These are phyloP conservation scores for Crithidia acanthocephali DNA, from an alignment of 208 protist species.

Conservation along the genomic window DNA sequence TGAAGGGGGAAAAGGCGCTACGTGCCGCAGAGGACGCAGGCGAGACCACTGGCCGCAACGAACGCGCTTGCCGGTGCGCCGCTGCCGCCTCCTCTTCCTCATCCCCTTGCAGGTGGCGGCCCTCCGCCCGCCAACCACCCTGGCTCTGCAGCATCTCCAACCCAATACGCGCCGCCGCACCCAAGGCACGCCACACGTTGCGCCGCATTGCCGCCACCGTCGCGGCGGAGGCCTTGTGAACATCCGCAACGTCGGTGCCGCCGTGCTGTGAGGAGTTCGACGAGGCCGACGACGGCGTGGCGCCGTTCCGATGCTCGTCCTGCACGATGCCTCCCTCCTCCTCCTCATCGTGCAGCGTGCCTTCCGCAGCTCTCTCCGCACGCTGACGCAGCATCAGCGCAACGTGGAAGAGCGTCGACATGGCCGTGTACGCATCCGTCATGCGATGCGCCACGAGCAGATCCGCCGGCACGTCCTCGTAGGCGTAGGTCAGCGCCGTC, in stretches of 20 bases:
- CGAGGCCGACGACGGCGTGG: slow-evolving; percentile 13
- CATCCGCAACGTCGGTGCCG: background rate
- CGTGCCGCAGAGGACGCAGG: background rate
- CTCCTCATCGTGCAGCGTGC: slow-evolving; percentile 9
- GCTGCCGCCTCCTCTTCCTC: slow-evolving; percentile 7
- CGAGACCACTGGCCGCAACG: background rate
- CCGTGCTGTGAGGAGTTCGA: background rate
- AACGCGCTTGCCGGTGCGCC: background rate
- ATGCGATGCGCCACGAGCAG: slow-evolving; percentile 53
- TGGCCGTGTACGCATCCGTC: slow-evolving; percentile 68
- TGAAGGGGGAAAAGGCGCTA: slow-evolving; percentile 38
- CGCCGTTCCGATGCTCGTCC: slow-evolving; percentile 11
- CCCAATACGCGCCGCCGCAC: slow-evolving; percentile 30
- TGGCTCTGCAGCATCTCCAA: slow-evolving; percentile 25
- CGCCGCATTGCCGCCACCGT: slow-evolving; percentile 3
- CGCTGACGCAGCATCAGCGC: slow-evolving; percentile 39
- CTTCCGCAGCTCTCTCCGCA: slow-evolving; percentile 11
- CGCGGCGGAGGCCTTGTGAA: background rate
- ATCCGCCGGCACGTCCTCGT: slow-evolving; percentile 45
- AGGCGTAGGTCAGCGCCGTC: slow-evolving; percentile 54
- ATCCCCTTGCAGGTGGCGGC: too few relatives aligned
- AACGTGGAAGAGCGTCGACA: slow-evolving; percentile 71
- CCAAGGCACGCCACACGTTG: slow-evolving; percentile 33
- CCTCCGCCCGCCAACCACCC: background rate
- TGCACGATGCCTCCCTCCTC: slow-evolving; percentile 8